These are phyloP conservation scores for Naematelia aurantialba DNA, from an alignment of 768 basidiomycete species.

Conservation along the genomic window DNA sequence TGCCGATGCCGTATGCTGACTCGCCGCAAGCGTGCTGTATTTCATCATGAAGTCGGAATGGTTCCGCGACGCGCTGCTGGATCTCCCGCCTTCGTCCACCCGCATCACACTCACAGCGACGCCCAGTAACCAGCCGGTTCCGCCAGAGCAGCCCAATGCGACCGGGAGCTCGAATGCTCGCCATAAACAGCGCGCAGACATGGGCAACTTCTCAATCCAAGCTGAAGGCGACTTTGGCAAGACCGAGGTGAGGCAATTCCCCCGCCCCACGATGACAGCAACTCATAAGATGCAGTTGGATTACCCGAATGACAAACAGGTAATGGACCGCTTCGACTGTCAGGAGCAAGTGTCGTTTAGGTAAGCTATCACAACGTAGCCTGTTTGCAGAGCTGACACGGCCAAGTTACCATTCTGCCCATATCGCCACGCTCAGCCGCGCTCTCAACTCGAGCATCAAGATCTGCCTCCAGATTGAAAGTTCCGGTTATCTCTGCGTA, in stretches of 20 bases:
- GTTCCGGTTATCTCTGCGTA: conserved; percentile 73
- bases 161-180: conserved; percentile 24
- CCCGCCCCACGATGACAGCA: not conserved
- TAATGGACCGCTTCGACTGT: conserved; percentile 88
- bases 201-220: conserved; percentile 72
- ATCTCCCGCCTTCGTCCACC: conserved; percentile 82
- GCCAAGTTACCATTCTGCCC: conserved; percentile 73
- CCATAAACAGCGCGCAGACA: conserved; percentile 47
- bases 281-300: conserved; percentile 65
- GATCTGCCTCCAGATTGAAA: conserved; percentile 81
- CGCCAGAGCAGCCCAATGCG: conserved; percentile 12
- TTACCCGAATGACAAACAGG: conserved; percentile 86
- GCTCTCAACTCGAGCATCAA: conserved; percentile 81
- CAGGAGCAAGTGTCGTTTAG: conserved; percentile 63
- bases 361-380: conserved; percentile 52
- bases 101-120: conserved; percentile 78
- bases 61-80: conserved; percentile 86
- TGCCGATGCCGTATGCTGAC: not conserved
- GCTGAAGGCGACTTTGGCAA: conserved; percentile 78
- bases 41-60: conserved; percentile 90
- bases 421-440: conserved; percentile 66
- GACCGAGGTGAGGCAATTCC: conserved; percentile 62
- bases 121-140: conserved; percentile 53
- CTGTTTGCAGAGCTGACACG: not conserved
- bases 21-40: conserved; percentile 60